A percentile compares a stretch with the other conserved stretches of the same genome.
Conservation (phyloP, 2,329 filamentous ascomycete genomes). For the Sclerotinia borealis region DNA sequence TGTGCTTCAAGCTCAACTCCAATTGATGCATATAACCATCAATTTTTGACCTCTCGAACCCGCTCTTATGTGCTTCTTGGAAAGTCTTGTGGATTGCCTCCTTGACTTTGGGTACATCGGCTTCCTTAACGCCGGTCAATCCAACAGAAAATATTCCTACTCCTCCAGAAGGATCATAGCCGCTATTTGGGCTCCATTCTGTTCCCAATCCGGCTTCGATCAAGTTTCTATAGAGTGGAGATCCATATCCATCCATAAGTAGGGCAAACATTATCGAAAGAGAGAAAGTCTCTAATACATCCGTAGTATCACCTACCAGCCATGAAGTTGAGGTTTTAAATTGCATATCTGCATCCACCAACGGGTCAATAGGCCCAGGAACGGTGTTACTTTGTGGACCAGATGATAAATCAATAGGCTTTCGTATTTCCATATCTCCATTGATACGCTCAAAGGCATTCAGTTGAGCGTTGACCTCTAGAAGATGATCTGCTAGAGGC, state of each 20-base stretch:
- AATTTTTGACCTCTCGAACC: conserved; percentile 85
- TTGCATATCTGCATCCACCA: conserved; percentile 80
- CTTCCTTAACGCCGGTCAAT: conserved; percentile 79
- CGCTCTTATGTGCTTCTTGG: conserved; percentile 61
- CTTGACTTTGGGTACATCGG: conserved; percentile 72
- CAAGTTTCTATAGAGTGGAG: conserved; percentile 80
- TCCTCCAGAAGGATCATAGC: conserved; percentile 74
- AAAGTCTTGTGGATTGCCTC: conserved; percentile 68
- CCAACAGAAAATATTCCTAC: conserved; percentile 84
- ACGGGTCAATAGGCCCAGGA: conserved; percentile 75
- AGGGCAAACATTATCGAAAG: conserved; percentile 75
- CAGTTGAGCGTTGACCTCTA: conserved; percentile 70
- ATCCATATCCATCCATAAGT: conserved; percentile 90
- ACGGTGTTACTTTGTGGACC: conserved; percentile 67
- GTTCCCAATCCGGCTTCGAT: conserved; percentile 87
- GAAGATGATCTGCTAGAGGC: conserved; percentile 73
- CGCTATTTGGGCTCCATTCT: conserved; percentile 91
- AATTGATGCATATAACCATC: conserved; percentile 91
- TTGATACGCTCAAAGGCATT: conserved; percentile 64
- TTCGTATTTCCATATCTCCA: conserved; percentile 67
- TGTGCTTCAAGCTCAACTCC: conserved; percentile 90
- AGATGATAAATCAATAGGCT: conserved; percentile 62
- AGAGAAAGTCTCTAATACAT: conserved; percentile 85
- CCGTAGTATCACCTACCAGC: conserved; percentile 75
- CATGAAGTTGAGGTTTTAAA: conserved; percentile 92